phyloP scores from a whole-genome alignment of 2,329 filamentous ascomycete genomes.

The Blumeria hordei region DNA sequence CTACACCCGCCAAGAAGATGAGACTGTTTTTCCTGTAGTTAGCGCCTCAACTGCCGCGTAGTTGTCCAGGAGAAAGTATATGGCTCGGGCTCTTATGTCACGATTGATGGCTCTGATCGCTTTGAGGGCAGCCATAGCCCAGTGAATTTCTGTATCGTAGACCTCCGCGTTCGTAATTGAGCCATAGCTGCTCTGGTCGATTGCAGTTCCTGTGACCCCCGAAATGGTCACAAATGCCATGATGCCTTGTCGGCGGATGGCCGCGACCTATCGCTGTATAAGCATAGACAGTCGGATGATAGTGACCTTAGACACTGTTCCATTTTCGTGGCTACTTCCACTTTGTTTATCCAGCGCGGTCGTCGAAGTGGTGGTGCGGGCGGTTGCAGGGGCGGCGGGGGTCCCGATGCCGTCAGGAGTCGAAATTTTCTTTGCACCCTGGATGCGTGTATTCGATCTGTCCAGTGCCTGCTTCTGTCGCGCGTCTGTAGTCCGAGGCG shows the following conservation, averaged over 20 bases:
- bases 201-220: no score
- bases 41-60: not conserved
- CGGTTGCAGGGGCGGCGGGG: not conserved
- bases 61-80: not conserved
- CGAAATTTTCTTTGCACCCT: not conserved
- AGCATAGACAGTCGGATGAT: not conserved
- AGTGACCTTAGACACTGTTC: not conserved
- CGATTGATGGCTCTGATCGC: not conserved
- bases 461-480: not conserved
- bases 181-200: not conserved
- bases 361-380: not conserved
- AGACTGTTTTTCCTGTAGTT: not conserved
- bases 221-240: not conserved
- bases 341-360: not conserved
- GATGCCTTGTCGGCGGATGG: not conserved
- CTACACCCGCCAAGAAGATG: not conserved
- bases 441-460: not conserved
- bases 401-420: not conserved
- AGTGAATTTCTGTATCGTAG: not conserved
- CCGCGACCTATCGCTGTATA: not conserved
- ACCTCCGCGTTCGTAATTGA: not conserved
- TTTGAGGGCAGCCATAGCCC: not conserved
- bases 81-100: not conserved
- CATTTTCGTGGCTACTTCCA: not conserved
- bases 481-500: not conserved